phyloP scores from a whole-genome alignment of 495 filamentous ascomycete species.

The Daldinia decipiens region DNA sequence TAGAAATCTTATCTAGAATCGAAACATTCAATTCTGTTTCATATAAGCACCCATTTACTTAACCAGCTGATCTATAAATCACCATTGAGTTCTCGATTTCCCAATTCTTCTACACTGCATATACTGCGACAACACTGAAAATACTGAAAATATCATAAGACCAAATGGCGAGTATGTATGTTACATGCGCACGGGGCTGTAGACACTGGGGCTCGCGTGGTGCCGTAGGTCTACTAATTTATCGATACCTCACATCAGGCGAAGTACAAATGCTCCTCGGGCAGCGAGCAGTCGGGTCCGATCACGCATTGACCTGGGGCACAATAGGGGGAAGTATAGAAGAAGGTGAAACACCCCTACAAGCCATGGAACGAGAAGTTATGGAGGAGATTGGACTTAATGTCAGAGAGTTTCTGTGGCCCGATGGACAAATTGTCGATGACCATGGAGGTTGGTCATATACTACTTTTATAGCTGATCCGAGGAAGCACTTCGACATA shows the following conservation, averaged over 20 bases:
- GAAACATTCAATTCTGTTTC: no score
- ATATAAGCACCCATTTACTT: no score
- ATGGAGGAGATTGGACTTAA: conserved; percentile 20
- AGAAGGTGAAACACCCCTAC: neutral
- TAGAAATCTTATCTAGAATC: no score
- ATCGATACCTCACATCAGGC: conserved; percentile 9
- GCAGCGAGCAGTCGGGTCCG: neutral
- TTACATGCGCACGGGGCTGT: neutral
- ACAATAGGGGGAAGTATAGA: conserved; percentile 18
- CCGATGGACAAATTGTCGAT: neutral
- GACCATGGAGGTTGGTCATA: conserved; percentile 18
- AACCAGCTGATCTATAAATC: no score
- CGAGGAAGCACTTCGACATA: neutral
- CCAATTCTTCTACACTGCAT: neutral
- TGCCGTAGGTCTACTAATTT: conserved; percentile 13
- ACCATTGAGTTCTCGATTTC: neutral
- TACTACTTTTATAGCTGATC: conserved; percentile 5
- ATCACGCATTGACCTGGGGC: neutral
- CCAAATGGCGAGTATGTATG: neutral
- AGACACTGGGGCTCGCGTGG: conserved; percentile 5
- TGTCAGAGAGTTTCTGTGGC: neutral
- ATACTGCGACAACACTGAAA: neutral
- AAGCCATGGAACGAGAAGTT: neutral
- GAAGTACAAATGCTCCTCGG: conserved; percentile 28
- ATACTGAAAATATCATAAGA: neutral